These are phyloP conservation scores for Sugiyamaella chiloensis DNA, from an alignment of 805 yeast genomes.

Conservation along the genomic window DNA sequence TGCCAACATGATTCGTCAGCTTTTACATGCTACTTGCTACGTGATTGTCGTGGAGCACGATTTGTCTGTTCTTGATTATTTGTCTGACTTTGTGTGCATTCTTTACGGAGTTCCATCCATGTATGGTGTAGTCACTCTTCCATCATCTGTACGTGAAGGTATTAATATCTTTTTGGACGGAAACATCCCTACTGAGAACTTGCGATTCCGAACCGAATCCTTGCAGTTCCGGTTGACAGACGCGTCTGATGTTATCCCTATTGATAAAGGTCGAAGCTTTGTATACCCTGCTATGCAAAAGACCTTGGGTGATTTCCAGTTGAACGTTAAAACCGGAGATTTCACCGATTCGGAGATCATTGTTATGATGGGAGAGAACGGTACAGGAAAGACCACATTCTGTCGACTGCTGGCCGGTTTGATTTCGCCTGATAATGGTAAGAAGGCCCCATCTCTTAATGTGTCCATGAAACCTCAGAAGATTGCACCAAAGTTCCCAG, in stretches of 20 bases:
- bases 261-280: slow-evolving; percentile 77
- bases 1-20: slow-evolving; percentile 86
- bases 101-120: slow-evolving; percentile 97
- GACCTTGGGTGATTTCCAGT: slow-evolving; percentile 94
- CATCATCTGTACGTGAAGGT: slow-evolving; percentile 97
- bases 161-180: slow-evolving; percentile 98
- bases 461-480: slow-evolving; percentile 99
- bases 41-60: slow-evolving; percentile 99
- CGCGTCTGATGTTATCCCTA: slow-evolving; percentile 70
- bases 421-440: slow-evolving; percentile 77
- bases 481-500: slow-evolving; percentile 97
- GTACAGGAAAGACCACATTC: slow-evolving; percentile 98
- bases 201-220: slow-evolving; percentile 95
- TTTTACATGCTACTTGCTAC: slow-evolving; percentile 68
- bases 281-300: slow-evolving; percentile 78
- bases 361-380: slow-evolving; percentile 99
- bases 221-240: slow-evolving; percentile 91
- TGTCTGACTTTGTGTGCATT: slow-evolving; percentile 95
- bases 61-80: slow-evolving; percentile 92
- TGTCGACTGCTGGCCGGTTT: slow-evolving; percentile 95
- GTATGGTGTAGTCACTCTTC: slow-evolving; percentile 97
- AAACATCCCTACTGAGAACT: slow-evolving; percentile 92
- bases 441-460: slow-evolving; percentile 78
- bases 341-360: slow-evolving; percentile 95
- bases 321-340: slow-evolving; percentile 78